Conservation (phyloP, 331 rosid genomes). For the Telfairia occidentalis region DNA sequence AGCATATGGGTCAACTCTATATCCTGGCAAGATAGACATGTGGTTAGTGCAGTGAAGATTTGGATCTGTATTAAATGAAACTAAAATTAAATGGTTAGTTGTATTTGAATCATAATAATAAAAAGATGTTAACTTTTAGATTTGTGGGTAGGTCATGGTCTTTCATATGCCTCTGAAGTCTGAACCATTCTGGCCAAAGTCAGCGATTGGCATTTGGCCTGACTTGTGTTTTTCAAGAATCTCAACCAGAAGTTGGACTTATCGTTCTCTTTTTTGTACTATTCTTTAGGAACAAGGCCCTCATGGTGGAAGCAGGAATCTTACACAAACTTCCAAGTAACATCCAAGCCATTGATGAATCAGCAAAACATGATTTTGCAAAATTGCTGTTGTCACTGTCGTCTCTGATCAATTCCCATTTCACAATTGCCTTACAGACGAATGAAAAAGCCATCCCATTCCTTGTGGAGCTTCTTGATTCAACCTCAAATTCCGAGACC, state of each 20-base stretch:
- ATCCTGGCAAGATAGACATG: neutral
- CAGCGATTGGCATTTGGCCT: neutral
- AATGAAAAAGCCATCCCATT: conserved; percentile 36
- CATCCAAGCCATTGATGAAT: conserved; percentile 38
- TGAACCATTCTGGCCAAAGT: neutral
- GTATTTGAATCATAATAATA: conserved; percentile 3
- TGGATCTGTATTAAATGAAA: neutral
- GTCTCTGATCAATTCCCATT: conserved; percentile 52
- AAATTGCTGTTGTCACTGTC: conserved; percentile 57
- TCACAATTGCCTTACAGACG: conserved; percentile 32
- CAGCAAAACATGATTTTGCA: conserved; percentile 39
- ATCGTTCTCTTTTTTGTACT: conserved; percentile 1
- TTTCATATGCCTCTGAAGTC: conserved; percentile 2
- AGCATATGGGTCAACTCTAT: conserved; percentile 23
- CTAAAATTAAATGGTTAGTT: conserved; percentile 2
- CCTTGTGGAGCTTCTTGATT: conserved; percentile 32
- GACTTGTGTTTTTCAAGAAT: neutral
- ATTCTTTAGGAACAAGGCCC: conserved; percentile 68
- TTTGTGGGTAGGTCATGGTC: conserved; percentile 1
- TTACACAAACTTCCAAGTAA: conserved; percentile 52
- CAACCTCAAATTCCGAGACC: conserved; percentile 33
- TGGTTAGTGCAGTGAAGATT: conserved; percentile 8
- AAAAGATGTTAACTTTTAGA: neutral
- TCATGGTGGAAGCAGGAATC: conserved; percentile 78
- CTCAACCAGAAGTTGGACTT: conserved; percentile 11